phyloP scores from a whole-genome alignment of 1,284 basidiomycete genomes.

The Ustilago cynodontis region DNA sequence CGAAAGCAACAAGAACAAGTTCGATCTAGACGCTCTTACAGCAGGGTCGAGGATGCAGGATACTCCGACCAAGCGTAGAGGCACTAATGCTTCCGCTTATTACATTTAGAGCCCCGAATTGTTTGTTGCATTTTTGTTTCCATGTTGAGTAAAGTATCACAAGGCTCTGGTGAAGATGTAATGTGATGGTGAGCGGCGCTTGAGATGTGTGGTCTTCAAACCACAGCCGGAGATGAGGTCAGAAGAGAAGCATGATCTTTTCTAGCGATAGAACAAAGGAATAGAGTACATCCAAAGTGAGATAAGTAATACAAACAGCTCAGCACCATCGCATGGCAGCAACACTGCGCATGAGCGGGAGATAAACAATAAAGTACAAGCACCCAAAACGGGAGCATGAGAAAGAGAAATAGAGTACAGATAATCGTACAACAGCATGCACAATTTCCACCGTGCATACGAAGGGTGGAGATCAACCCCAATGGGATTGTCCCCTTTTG shows the following conservation, averaged over 20 bases:
- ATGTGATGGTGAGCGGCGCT: background rate
- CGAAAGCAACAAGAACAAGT: constrained; percentile 30
- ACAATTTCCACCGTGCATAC: background rate
- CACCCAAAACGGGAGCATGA: background rate
- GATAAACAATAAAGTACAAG: background rate
- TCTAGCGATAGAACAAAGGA: background rate
- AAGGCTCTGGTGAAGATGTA: background rate
- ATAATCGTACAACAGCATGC: background rate
- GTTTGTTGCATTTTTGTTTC: background rate
- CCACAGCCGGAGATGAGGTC: background rate
- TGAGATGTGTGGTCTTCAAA: background rate
- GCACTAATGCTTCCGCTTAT: constrained; percentile 49
- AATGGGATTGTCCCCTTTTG: background rate
- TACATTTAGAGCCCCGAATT: constrained; percentile 28
- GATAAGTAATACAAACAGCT: constrained; percentile 7
- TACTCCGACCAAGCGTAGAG: constrained; percentile 30
- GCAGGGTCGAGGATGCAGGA: constrained; percentile 5
- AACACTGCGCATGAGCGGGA: background rate
- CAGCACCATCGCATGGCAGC: background rate
- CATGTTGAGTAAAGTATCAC: background rate
- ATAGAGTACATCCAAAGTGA: constrained; percentile 4
- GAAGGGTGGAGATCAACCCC: background rate
- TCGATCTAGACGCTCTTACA: constrained; percentile 4
- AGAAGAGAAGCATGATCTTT: background rate
- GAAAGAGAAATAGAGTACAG: constrained; percentile 4